These are phyloP conservation scores for Trichosporon asahii DNA, from an alignment of 1,284 basidiomycete species.

Conservation along the genomic window DNA sequence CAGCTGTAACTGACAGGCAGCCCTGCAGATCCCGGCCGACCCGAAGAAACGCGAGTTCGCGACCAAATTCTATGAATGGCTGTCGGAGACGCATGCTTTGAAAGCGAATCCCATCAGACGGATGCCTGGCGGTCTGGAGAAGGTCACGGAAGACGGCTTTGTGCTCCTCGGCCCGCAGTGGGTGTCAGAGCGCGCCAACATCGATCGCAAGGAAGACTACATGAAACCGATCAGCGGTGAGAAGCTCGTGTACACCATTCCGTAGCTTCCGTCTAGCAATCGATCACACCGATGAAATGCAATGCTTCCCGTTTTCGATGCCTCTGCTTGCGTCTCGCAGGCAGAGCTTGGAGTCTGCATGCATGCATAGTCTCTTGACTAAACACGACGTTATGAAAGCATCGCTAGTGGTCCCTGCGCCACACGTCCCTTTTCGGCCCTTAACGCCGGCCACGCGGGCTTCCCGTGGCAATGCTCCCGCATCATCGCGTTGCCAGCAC, in stretches of 20 bases:
- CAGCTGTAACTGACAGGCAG: background rate
- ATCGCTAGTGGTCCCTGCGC: background rate
- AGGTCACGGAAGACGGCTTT: constrained; percentile 14
- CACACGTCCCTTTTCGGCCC: background rate
- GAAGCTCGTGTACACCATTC: constrained; percentile 17
- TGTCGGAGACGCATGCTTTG: background rate
- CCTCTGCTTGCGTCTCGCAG: no score
- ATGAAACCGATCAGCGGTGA: constrained; percentile 17
- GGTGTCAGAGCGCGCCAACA: background rate
- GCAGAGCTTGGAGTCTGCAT: background rate
- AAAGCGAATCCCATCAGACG: constrained; percentile 16
- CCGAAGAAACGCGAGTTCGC: constrained; percentile 14
- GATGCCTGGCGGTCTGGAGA: constrained; percentile 17
- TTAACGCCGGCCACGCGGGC: constrained; percentile 1
- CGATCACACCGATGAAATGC: background rate
- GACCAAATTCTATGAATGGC: constrained; percentile 4
- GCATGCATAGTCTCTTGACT: background rate
- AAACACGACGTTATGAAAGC: background rate
- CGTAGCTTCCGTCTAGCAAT: background rate
- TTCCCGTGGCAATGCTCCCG: background rate
- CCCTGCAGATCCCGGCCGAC: background rate
- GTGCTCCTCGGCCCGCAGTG: constrained; percentile 10
- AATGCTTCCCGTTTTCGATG: background rate
- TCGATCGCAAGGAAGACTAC: background rate
- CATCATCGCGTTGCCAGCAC: background rate